Evolutionary conservation across 2,329 filamentous ascomycete species (phyloP).

Genomic region (Sporothrix globosa): DNA sequence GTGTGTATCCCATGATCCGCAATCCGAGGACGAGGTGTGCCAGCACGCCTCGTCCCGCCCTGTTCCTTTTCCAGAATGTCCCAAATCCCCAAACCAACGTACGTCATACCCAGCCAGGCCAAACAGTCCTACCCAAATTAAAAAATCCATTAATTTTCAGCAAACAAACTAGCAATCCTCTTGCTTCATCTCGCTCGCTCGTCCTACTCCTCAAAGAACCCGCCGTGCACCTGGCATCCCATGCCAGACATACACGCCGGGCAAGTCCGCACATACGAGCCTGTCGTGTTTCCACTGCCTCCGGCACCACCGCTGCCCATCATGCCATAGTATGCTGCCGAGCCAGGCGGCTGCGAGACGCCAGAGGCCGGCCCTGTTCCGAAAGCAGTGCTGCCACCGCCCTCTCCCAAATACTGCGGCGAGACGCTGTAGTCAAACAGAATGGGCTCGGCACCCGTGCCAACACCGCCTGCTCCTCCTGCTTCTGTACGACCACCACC

Average conservation of each 20-base stretch:
- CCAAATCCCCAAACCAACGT: not conserved
- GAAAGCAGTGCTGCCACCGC: not conserved
- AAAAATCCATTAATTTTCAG: too few species aligned
- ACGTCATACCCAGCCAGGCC: not conserved
- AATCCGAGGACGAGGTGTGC: not conserved
- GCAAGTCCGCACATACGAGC: constrained; percentile 23
- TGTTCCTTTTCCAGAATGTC: not conserved
- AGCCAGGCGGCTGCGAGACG: not conserved
- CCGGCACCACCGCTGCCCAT: constrained; percentile 2
- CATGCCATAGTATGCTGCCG: constrained; percentile 29
- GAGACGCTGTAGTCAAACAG: constrained; percentile 36
- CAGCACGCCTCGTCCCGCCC: constrained; percentile 1
- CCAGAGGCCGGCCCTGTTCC: not conserved
- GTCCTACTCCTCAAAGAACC: constrained; percentile 32
- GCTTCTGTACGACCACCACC: too few species aligned
- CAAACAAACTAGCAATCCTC: not conserved
- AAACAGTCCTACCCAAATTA: not conserved
- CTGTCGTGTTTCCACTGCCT: not conserved
- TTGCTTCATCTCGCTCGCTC: not conserved
- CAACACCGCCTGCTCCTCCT: not conserved
- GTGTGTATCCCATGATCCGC: constrained; percentile 4
- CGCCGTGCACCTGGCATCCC: constrained; percentile 34
- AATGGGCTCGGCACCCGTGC: constrained; percentile 28
- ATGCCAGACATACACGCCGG: constrained; percentile 34
- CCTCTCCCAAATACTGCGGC: constrained; percentile 30